A percentile compares a stretch with the other conserved stretches of the same genome.
These are phyloP conservation scores for Hypsizygus ulmarius DNA, from an alignment of 1,284 basidiomycete genomes.

Conservation along the genomic window DNA sequence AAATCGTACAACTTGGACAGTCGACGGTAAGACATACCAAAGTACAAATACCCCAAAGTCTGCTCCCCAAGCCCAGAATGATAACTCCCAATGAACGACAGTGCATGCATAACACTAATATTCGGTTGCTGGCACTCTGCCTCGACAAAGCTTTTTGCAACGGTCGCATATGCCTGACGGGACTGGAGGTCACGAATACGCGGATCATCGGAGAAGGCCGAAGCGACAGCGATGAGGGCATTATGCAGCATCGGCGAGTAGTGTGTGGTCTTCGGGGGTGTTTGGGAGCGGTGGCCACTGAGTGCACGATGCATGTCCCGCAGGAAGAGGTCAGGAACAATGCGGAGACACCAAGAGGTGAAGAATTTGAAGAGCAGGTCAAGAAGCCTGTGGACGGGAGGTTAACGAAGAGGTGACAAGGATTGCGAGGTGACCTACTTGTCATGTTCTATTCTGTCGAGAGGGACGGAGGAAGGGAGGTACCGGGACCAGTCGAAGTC, in stretches of 20 bases:
- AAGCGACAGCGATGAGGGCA: slow-evolving; percentile 56
- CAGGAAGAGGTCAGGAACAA: slow-evolving; percentile 52
- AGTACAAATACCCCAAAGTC: slow-evolving; percentile 56
- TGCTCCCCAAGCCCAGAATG: slow-evolving; percentile 56
- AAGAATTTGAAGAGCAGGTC: slow-evolving; percentile 61
- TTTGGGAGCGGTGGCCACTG: slow-evolving; percentile 41
- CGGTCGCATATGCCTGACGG: slow-evolving; percentile 47
- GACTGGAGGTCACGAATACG: slow-evolving; percentile 43
- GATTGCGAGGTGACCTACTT: slow-evolving; percentile 26
- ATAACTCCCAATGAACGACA: slow-evolving; percentile 57
- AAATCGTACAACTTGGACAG: background rate
- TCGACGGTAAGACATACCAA: slow-evolving; percentile 38
- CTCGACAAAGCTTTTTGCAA: slow-evolving; percentile 56
- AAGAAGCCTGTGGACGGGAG: slow-evolving; percentile 37
- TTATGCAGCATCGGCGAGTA: slow-evolving; percentile 76
- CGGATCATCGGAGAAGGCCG: slow-evolving; percentile 57
- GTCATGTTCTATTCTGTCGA: slow-evolving; percentile 54
- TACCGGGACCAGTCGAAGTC: slow-evolving; percentile 58
- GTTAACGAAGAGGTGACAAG: slow-evolving; percentile 2
- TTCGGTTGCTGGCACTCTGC: slow-evolving; percentile 57
- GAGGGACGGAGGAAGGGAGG: slow-evolving; percentile 45
- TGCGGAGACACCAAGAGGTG: slow-evolving; percentile 55
- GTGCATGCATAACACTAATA: slow-evolving; percentile 55
- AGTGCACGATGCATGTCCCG: slow-evolving; percentile 58
- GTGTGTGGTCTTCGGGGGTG: slow-evolving; percentile 48